phyloP scores from a whole-genome alignment of 306 rosid species.

The Fragaria nilgerrensis region DNA sequence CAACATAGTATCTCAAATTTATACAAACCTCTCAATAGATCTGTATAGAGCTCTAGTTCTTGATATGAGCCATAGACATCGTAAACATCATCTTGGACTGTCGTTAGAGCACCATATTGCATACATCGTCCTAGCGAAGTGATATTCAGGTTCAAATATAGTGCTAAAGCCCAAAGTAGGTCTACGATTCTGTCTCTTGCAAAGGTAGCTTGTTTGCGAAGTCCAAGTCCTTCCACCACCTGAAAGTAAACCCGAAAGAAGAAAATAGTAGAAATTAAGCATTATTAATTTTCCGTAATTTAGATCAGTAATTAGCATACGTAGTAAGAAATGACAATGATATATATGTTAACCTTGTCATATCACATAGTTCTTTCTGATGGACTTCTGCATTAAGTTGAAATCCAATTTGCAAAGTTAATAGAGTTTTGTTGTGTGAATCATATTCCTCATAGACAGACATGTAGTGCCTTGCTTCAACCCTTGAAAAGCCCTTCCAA shows the following conservation, averaged over 20 bases:
- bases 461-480: not conserved
- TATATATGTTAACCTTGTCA: too few relatives aligned
- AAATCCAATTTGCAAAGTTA: too few relatives aligned
- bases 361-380: too few relatives aligned
- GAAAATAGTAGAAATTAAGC: too few relatives aligned
- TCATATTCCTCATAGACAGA: not conserved
- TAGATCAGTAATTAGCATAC: too few relatives aligned
- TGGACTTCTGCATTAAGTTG: too few relatives aligned
- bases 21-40: not conserved
- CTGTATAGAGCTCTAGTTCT: not conserved
- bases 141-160: not conserved
- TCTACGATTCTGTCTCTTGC: not conserved
- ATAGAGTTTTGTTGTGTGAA: not conserved
- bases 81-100: not conserved
- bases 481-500: not conserved
- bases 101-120: not conserved
- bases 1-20: not conserved
- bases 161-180: not conserved
- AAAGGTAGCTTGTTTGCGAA: not conserved
- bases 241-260: too few relatives aligned
- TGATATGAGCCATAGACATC: not conserved
- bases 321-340: too few relatives aligned
- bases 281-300: too few relatives aligned
- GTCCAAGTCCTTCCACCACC: not conserved
- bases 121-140: not conserved